Base-by-base conservation (phyloP, 164 flowering plant genomes). In the Vitis cinerea region DNA sequence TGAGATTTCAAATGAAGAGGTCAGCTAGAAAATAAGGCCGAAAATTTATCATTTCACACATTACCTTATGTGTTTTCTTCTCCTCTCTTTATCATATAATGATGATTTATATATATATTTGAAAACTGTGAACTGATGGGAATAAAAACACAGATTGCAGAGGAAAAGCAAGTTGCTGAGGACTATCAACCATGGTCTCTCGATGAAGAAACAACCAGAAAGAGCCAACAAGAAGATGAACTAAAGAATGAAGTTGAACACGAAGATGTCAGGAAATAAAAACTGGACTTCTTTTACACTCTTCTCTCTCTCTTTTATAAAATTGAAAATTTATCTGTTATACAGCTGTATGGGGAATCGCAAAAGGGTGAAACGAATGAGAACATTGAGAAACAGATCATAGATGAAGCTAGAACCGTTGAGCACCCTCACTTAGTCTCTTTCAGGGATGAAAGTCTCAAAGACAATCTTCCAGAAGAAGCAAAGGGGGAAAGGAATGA, bases 1-100 rank as follows among this genome's bases (percentile, higher is more conserved):
- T 16, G 75, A 73, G 66, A 64, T 59, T 58, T 29, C 31, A 50
- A 72, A 16, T 47, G 72, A 75, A 75, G 70, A 79, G 83, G 84
- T 81, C 27, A 59, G 59, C 30, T 13, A 56, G 7, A 64, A 23
- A 61, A 61, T 11, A 70, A 14, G 16, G 11, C 31, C 0, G 2
- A 50, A 54, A 17, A n/a, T 12, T 49, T 23, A 8, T 13, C 37
- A 50, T 55, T 49, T 47, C 19, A 5, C 10, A 17, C 50, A 50
- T 59, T 14, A 13, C 3, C 37, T 63, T 11, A 12, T 48, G 17
- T 44, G 8, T 31, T n/a, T 61, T 57, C 23, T 12, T 13, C 12
- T 11, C 11, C 56, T 37, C 8, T 48, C 10, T 23, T 9, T 9
- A 12, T 31, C 58, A 30, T 17, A 19, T 11, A 23, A 23, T 23